Conservation (phyloP, 441 rosid species). For the Iberis amara region DNA sequence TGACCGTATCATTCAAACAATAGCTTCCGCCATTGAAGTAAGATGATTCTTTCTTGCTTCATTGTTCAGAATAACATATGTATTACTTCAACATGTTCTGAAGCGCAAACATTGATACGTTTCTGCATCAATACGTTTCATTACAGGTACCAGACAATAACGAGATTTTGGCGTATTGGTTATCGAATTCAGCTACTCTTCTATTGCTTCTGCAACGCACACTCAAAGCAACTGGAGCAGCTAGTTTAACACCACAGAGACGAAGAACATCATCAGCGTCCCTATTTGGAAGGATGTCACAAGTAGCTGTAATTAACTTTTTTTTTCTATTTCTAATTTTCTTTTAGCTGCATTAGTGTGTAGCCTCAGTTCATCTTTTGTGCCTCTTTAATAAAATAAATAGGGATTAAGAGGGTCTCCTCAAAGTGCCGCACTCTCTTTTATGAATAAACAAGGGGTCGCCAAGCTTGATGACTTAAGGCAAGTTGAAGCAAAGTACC, state of each 20-base stretch:
- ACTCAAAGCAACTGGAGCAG: slow-evolving; percentile 97
- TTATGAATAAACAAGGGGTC: slow-evolving; percentile 72
- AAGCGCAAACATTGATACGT: slow-evolving; percentile 10
- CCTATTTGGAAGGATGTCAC: slow-evolving; percentile 98
- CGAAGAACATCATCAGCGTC: slow-evolving; percentile 90
- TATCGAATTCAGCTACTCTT: slow-evolving; percentile 89
- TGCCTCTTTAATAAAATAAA: slow-evolving; percentile 18
- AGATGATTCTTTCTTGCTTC: slow-evolving; percentile 18
- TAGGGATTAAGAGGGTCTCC: slow-evolving; percentile 92
- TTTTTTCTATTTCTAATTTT: background rate
- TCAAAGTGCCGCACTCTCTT: slow-evolving; percentile 86
- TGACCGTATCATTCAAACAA: slow-evolving; percentile 95
- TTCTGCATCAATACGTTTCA: slow-evolving; percentile 11
- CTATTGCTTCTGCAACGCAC: slow-evolving; percentile 94
- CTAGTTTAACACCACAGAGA: slow-evolving; percentile 94
- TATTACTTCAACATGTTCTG: slow-evolving; percentile 13
- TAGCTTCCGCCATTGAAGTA: slow-evolving; percentile 90
- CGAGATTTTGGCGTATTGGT: slow-evolving; percentile 86
- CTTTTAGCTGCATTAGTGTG: slow-evolving; percentile 3
- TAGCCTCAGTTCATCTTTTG: slow-evolving; percentile 12
- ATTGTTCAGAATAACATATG: slow-evolving; percentile 3
- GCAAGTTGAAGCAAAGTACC: slow-evolving; percentile 99
- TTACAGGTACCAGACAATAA: slow-evolving; percentile 83
- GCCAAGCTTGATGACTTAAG: slow-evolving; percentile 80
- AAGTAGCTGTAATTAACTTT: slow-evolving; percentile 39